Evolutionary conservation across 2,329 filamentous ascomycete genomes (phyloP).

Genomic region (Claviceps humidiphila): DNA sequence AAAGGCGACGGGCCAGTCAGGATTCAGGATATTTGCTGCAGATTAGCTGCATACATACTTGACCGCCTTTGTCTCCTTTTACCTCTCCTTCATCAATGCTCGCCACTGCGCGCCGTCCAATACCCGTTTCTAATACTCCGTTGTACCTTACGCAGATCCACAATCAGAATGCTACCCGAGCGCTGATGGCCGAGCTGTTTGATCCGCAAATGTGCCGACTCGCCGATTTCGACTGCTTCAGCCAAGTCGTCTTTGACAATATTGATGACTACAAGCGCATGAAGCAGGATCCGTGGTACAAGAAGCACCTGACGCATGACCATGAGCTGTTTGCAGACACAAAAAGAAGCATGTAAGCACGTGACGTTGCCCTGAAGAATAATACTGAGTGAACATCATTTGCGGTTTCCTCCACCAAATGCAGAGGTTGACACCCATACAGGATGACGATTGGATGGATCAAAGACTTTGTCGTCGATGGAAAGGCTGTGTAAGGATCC

Average conservation of each 20-base stretch:
- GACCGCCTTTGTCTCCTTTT: too few species aligned
- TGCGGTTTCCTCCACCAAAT: neutral
- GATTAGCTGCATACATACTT: too few species aligned
- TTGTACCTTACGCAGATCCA: slow-evolving; percentile 22
- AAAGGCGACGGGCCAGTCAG: too few species aligned
- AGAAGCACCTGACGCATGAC: slow-evolving; percentile 28
- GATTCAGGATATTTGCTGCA: too few species aligned
- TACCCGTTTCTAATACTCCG: too few species aligned
- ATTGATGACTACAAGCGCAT: slow-evolving; percentile 33
- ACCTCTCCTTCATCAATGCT: too few species aligned
- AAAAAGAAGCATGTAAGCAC: slow-evolving; percentile 22
- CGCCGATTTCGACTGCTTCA: slow-evolving; percentile 35
- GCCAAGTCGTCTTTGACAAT: slow-evolving; percentile 30
- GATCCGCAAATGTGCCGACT: slow-evolving; percentile 35
- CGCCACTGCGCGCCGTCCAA: too few species aligned
- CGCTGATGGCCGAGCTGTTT: slow-evolving; percentile 24
- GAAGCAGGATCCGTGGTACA: slow-evolving; percentile 36
- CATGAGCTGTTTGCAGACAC: slow-evolving; percentile 38
- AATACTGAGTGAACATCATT: too few species aligned
- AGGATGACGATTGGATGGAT: slow-evolving; percentile 35
- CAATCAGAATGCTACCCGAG: slow-evolving; percentile 15
- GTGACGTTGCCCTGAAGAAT: neutral
- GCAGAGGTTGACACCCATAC: neutral
- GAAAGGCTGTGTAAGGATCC: slow-evolving; percentile 14
- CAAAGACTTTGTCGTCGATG: slow-evolving; percentile 26